A percentile compares a stretch with the other conserved stretches of the same genome.
Evolutionary conservation across 768 basidiomycete genomes (phyloP).

Genomic region (Collybia nuda): DNA sequence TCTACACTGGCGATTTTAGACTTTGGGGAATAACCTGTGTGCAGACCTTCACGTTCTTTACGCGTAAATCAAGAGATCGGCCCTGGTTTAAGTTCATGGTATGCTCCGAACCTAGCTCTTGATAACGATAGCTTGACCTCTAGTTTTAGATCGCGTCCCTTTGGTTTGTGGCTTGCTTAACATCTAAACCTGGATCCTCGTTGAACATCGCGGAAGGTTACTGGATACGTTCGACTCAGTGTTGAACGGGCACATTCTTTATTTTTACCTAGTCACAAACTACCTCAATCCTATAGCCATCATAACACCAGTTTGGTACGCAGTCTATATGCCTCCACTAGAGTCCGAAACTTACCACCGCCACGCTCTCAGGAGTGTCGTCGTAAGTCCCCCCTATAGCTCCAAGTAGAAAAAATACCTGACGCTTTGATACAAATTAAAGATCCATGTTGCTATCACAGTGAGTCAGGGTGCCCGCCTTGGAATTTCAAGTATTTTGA

Average conservation of each 20-base stretch:
- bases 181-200: neutral
- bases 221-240: constrained; percentile 58
- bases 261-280: constrained; percentile 57
- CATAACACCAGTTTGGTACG: constrained; percentile 47
- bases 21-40: constrained; percentile 59
- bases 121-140: neutral
- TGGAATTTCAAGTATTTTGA: neutral
- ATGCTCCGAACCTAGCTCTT: constrained; percentile 5
- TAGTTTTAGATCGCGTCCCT: constrained; percentile 29
- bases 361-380: constrained; percentile 40
- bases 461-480: constrained; percentile 28
- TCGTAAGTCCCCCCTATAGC: constrained; percentile 32
- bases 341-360: neutral
- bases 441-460: constrained; percentile 58
- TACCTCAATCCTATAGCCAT: constrained; percentile 49
- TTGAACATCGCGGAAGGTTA: constrained; percentile 28
- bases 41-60: constrained; percentile 54
- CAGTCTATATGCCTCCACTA: neutral
- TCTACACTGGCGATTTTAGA: constrained; percentile 24
- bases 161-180: constrained; percentile 24
- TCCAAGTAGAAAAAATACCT: neutral
- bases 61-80: constrained; percentile 31
- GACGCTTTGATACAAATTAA: neutral
- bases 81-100: constrained; percentile 36
- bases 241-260: constrained; percentile 54